Base-by-base conservation (phyloP, 1,284 basidiomycete genomes). In the Vanrija sp. region DNA sequence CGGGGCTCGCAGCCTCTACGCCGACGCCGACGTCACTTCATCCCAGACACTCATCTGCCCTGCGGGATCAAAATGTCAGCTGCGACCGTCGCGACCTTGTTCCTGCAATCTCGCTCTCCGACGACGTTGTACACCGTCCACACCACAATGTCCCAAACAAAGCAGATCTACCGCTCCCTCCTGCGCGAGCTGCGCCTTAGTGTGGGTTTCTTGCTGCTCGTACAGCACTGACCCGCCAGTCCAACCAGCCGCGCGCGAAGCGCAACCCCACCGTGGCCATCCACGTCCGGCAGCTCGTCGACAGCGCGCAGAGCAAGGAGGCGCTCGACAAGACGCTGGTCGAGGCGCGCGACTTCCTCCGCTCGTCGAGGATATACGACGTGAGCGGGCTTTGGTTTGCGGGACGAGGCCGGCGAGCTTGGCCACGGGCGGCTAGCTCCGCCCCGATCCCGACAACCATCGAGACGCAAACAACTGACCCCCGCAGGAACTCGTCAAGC, bases 321-420 rank as follows among this genome's bases (percentile, higher is more conserved):
- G 60, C 73, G 26, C 48, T 65, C 18, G 57, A 76, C 39, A 74
- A 78, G 18, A 85, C 86, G 60, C 74, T 87, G 45, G 75, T 83
- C 57, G 87, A 91, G 71, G 81, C 84, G 0, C 76, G 85, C 45
- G 80, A 85, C 7, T 92, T 93, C 70, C 69, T 95, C 71, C 78
- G 79, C 39, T 83, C 89, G 9, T 87, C 91, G 67, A 78, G 82
- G 55, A 77, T 80, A 66, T 78, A 85, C 69, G 79, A 80, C 63
- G 84, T 84, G 62, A 63, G 80, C 72, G 25, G 5, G n/a, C 3
- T 42, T 23, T 23, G 5, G 21, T 5, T 23, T 23, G n/a, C n/a
- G 21, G 21, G 21, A 23, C 21, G 21, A 23, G 21, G 2, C 21
- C 21, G 21, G 21, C 21, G 21, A 23, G 21, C 21, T 3, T 3